Evolutionary conservation across 2,329 filamentous ascomycete genomes (phyloP).

Genomic region (Xylaria sp.): DNA sequence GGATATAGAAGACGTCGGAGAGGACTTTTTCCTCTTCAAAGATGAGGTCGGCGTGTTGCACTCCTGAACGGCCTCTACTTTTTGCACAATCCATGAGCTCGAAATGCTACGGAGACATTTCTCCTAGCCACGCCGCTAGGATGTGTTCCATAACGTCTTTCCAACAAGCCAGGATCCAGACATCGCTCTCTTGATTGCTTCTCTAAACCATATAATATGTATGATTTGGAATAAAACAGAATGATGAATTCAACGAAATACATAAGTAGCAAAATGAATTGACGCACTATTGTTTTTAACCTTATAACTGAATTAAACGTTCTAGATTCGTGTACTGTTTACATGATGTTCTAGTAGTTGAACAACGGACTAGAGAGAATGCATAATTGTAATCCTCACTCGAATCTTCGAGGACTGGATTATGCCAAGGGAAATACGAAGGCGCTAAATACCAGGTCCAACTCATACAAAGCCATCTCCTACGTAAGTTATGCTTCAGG

Average conservation of each 20-base stretch:
- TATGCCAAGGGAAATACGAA: neutral
- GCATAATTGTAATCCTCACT: neutral
- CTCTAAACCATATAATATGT: neutral
- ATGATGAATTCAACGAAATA: neutral
- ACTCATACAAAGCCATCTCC: neutral
- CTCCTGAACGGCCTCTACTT: neutral
- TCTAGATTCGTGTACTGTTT: neutral
- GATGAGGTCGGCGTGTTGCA: neutral
- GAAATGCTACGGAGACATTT: too few species aligned
- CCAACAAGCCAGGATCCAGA: neutral
- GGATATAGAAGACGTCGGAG: neutral
- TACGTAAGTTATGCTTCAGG: neutral
- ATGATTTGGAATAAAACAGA: neutral
- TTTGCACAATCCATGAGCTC: too few species aligned
- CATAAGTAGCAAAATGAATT: neutral
- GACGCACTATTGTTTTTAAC: neutral
- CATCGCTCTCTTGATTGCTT: neutral
- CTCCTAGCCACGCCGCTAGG: neutral
- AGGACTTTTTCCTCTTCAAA: neutral
- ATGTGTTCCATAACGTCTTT: neutral
- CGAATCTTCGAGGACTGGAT: too few species aligned
- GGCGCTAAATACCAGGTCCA: neutral
- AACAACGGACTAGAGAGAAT: neutral
- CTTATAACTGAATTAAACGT: neutral
- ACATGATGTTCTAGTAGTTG: neutral